Evolutionary conservation across 108 stramenopile species (phyloP).

Genomic region (Nannochloropsis granulata): DNA sequence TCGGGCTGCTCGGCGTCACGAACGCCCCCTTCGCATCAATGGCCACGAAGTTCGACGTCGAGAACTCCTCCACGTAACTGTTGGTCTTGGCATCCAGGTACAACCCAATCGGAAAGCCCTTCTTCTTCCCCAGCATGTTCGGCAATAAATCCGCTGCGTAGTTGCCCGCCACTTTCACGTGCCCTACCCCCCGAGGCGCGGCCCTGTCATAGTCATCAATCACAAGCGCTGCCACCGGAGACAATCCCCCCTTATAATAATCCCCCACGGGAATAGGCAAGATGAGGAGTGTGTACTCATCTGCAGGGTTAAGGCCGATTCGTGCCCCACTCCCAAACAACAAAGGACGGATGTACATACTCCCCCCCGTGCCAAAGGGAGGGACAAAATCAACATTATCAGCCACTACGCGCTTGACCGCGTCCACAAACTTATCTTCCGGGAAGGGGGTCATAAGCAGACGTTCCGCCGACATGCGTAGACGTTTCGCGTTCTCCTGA

Average conservation of each 20-base stretch:
- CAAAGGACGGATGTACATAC: slow-evolving; percentile 87
- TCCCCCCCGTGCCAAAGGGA: slow-evolving; percentile 79
- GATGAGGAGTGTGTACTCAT: slow-evolving; percentile 87
- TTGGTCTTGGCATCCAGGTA: slow-evolving; percentile 89
- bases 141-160: slow-evolving; percentile 95
- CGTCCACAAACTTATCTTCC: slow-evolving; percentile 69
- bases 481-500: slow-evolving; percentile 76
- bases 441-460: slow-evolving; percentile 78
- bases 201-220: slow-evolving; percentile 90
- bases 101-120: slow-evolving; percentile 84
- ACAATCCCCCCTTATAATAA: slow-evolving; percentile 91
- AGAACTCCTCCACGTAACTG: slow-evolving; percentile 82
- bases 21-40: slow-evolving; percentile 59
- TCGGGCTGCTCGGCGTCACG: slow-evolving; percentile 73
- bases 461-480: slow-evolving; percentile 50
- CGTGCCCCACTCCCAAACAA: slow-evolving; percentile 84
- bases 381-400: slow-evolving; percentile 94
- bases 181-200: slow-evolving; percentile 86
- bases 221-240: slow-evolving; percentile 73
- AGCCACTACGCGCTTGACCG: slow-evolving; percentile 59
- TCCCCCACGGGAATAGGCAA: slow-evolving; percentile 89
- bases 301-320: slow-evolving; percentile 89
- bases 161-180: slow-evolving; percentile 91
- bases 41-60: slow-evolving; percentile 93
- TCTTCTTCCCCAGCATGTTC: slow-evolving; percentile 81